Evolutionary conservation across 2,329 filamentous ascomycete genomes (phyloP).

Genomic region (Xylaria sp.): DNA sequence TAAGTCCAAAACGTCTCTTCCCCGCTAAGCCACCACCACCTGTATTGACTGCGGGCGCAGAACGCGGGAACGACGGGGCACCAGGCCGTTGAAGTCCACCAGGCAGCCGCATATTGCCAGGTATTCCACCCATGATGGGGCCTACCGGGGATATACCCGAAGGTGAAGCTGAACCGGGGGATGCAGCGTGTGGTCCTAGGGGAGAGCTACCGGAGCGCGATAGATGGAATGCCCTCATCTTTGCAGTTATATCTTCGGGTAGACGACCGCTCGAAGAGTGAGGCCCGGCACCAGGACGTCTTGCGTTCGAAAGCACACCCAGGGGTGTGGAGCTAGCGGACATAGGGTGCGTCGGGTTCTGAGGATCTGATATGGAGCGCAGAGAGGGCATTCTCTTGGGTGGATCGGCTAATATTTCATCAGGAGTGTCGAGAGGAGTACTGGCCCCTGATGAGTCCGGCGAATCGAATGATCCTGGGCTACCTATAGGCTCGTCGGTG

Average conservation of each 20-base stretch:
- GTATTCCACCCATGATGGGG: conserved; percentile 49
- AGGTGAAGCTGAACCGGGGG: conserved; percentile 49
- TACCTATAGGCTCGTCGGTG: conserved; percentile 51
- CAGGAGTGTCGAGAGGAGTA: conserved; percentile 59
- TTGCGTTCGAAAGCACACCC: conserved; percentile 76
- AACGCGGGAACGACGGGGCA: conserved; percentile 63
- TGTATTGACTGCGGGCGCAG: conserved; percentile 58
- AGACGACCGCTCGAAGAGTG: conserved; percentile 57
- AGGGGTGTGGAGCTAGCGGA: conserved; percentile 85
- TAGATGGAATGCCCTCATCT: conserved; percentile 60
- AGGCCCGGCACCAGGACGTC: conserved; percentile 61
- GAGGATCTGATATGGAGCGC: conserved; percentile 69
- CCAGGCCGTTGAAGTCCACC: conserved; percentile 57
- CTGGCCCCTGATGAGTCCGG: conserved; percentile 61
- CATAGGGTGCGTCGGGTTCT: conserved; percentile 65
- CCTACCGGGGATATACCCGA: conserved; percentile 47
- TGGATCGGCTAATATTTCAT: conserved; percentile 50
- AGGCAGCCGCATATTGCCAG: conserved; percentile 60
- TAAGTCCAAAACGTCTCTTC: conserved; percentile 71
- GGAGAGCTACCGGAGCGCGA: conserved; percentile 57
- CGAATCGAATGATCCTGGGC: conserved; percentile 57
- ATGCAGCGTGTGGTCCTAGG: conserved; percentile 46
- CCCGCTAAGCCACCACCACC: conserved; percentile 64
- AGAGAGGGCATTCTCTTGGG: conserved; percentile 68
- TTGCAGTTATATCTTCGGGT: conserved; percentile 59